Conservation (phyloP, 208 protist species). For the Crithidia acanthocephali region DNA sequence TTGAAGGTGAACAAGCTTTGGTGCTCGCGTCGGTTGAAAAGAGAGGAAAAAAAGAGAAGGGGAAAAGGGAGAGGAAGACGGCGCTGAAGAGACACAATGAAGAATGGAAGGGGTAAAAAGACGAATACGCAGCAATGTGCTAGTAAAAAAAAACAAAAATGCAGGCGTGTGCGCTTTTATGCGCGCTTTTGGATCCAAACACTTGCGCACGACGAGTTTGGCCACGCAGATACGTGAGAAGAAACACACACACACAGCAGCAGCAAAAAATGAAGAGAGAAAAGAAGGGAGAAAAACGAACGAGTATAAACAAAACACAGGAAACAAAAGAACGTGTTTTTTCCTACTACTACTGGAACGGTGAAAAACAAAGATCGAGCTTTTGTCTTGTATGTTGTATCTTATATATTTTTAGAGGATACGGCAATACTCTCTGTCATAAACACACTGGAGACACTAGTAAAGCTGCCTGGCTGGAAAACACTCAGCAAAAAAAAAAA, state of each 20-base stretch:
- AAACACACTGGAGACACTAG: background rate
- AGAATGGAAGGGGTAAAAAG: background rate
- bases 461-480: no score
- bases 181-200: background rate
- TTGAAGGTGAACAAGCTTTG: background rate
- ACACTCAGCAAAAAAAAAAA: no score
- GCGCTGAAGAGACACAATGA: background rate
- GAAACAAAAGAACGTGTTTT: background rate
- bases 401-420: background rate
- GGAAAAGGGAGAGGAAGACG: no score
- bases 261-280: background rate
- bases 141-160: background rate
- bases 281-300: no score
- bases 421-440: background rate
- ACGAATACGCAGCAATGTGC: background rate
- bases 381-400: background rate
- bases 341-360: background rate
- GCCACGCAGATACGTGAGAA: no score
- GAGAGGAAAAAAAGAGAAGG: background rate
- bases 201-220: background rate
- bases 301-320: background rate
- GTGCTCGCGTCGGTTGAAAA: background rate
- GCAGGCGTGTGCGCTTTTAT: background rate
- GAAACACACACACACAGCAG: background rate
- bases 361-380: background rate